Conservation (phyloP, 1,284 basidiomycete species). For the Cutaneotrichosporon sp. region DNA sequence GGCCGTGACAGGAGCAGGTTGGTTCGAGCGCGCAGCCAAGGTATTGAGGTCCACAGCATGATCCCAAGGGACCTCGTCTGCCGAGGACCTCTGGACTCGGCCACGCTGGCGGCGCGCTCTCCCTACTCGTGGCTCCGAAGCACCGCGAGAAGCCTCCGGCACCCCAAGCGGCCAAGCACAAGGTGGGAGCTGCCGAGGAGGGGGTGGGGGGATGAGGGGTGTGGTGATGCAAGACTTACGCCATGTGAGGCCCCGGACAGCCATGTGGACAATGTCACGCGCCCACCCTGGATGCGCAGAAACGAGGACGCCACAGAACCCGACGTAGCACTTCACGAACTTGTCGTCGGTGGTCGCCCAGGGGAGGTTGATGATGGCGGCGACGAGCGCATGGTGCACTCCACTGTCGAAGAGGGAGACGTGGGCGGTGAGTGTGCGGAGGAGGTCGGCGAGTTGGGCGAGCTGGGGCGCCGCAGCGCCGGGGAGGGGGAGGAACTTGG, state of each 20-base stretch:
- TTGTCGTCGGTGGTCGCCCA: conserved; percentile 81
- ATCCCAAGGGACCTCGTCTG: no score
- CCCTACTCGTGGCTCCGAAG: no score
- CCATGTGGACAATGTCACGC: conserved; percentile 74
- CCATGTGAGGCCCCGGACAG: conserved; percentile 81
- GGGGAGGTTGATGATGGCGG: conserved; percentile 82
- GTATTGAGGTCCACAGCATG: no score
- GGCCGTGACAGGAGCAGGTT: no score
- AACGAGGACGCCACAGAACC: conserved; percentile 88
- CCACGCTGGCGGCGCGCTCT: no score
- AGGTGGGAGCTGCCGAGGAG: no score
- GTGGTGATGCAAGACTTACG: conserved; percentile 62
- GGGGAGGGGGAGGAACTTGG: conserved; percentile 56
- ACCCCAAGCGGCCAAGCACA: no score
- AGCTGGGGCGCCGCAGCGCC: conserved; percentile 37
- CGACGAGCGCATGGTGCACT: conserved; percentile 77
- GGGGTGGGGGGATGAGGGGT: no score
- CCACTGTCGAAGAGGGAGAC: conserved; percentile 53
- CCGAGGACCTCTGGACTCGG: no score
- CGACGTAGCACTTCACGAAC: conserved; percentile 81
- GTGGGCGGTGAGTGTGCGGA: conserved; percentile 69
- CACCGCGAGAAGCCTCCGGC: no score
- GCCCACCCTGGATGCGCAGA: conserved; percentile 94
- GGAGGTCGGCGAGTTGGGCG: conserved; percentile 57
- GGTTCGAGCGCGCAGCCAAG: no score